Evolutionary conservation across 441 rosid genomes (phyloP), one percentile per base, ranked within the genome.

Genomic region (Gossypium aridum): DNA sequence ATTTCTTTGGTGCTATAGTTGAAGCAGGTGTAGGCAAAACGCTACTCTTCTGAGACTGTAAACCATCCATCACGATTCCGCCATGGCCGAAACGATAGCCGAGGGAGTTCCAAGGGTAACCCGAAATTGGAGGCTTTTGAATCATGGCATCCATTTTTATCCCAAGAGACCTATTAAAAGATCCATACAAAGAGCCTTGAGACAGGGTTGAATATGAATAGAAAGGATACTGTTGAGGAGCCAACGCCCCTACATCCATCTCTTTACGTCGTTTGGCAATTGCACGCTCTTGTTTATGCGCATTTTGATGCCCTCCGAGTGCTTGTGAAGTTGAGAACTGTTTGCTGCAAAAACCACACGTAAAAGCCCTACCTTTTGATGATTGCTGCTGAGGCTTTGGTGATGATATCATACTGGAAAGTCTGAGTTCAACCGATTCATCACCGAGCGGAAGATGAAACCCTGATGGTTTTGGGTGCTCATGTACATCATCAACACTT

Each of bases 241-340:
- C 56, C 49, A 66, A 60, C 13, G 7, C 59, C 25, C 71, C 80
- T 3, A 56, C 1, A n/a, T 69, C 78, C 25, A 63, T 74, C 78
- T 87, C 89, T 65, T 88, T 81, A 19, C 80, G 80, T 51, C 77
- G 80, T 73, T 88, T 88, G 4, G 87, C 90, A 20, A 82, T 31
- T 0, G 85, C 77, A 1, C 90, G 81, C 76, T 88, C 92, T 63
- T 81, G 85, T 76, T 86, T 88, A 55, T 86, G 92, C 17, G 89
- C 90, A 70, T 88, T 86, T 63, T 86, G 87, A 51, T 88, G 92
- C 6, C 90, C 90, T 1, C 90, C 92, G 3, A 87, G 23, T 23
- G 91, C 86, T 77, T 85, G 88, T 12, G 82, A 68, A 2, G 87
- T 84, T 0, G 80, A 78, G 39, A 81, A 82, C 20, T 66, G 81